Evolutionary conservation across 192 early-diverging fungal genomes (phyloP), one percentile per base, ranked within the genome.

Genomic region (Backusella australiensis): DNA sequence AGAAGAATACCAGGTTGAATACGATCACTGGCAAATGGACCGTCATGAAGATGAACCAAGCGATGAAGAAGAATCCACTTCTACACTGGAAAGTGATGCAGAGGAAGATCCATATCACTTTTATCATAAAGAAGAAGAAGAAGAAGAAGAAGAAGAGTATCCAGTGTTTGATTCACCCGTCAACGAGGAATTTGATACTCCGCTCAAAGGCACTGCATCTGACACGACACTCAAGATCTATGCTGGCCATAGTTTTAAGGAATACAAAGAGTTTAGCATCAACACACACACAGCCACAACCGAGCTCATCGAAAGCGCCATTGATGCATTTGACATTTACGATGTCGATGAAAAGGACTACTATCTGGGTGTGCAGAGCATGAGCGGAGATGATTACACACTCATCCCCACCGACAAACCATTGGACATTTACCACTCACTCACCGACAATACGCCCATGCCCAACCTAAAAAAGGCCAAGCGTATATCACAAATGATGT

Each of bases 361-460:
- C 74, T 86, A 75, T 79, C 73, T 88, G 19, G 78, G 81, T 7
- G 85, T 90, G 4, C 84, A 85, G 59, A 81, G 80, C 34, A 67
- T 84, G 3, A 83, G 88, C 44, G 87, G 87, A 65, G 87, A 90
- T 7, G 82, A 83, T 52, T 84, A 71, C 42, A 83, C 85, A 0
- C 59, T 90, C 1, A 73, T 82, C 34, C 85, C 89, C 15, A 76
- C 86, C 4, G 87, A 90, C 72, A 81, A 85, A 71, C 84, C 87
- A 1, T 73, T 90, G 46, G 77, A 81, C 4, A 88, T 90, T 26
- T 90, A 85, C 63, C 79, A 87, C 19, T 81, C 87, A 0, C 72
- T 90, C 17, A 86, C 78, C 9, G 80, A 85, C 11, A 86, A 81
- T 14, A 86, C 83, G 14, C 86, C 87, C 3, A 74, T 90, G 81